Conservation (phyloP, 352 stramenopile genomes). For the Globisporangium paroecandrum region DNA sequence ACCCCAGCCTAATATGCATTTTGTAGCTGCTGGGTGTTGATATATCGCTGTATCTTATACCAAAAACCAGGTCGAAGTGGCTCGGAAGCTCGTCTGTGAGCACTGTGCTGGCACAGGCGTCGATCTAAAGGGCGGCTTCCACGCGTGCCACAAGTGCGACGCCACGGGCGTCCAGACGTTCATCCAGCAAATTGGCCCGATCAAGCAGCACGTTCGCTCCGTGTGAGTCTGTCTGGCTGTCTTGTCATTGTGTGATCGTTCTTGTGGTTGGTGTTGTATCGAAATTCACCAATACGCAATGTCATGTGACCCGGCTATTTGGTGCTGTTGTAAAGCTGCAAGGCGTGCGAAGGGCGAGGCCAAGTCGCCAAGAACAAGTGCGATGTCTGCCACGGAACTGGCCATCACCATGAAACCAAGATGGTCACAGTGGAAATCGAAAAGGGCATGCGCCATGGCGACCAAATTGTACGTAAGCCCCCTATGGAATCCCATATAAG, state of each 20-base stretch:
- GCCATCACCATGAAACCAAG: constrained; percentile 22
- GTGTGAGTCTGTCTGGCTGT: constrained; percentile 17
- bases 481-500: background rate
- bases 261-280: constrained; percentile 2
- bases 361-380: constrained; percentile 39
- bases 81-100: constrained; percentile 32
- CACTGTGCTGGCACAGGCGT: constrained; percentile 37
- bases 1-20: background rate
- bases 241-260: background rate
- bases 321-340: constrained; percentile 22
- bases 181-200: constrained; percentile 34
- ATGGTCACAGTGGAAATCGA: constrained; percentile 25
- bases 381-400: constrained; percentile 28
- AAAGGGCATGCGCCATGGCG: constrained; percentile 33
- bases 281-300: background rate
- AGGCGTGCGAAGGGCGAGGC: constrained; percentile 32
- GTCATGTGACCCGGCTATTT: background rate
- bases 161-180: constrained; percentile 31
- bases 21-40: background rate
- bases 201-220: constrained; percentile 38
- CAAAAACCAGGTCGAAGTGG: constrained; percentile 21
- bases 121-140: constrained; percentile 32
- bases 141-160: constrained; percentile 38
- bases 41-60: background rate
- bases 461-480: constrained; percentile 22